A percentile compares a stretch with the other conserved stretches of the same genome.
Conservation (phyloP, 495 filamentous ascomycete genomes). For the Polyplosphaeria fusca region DNA sequence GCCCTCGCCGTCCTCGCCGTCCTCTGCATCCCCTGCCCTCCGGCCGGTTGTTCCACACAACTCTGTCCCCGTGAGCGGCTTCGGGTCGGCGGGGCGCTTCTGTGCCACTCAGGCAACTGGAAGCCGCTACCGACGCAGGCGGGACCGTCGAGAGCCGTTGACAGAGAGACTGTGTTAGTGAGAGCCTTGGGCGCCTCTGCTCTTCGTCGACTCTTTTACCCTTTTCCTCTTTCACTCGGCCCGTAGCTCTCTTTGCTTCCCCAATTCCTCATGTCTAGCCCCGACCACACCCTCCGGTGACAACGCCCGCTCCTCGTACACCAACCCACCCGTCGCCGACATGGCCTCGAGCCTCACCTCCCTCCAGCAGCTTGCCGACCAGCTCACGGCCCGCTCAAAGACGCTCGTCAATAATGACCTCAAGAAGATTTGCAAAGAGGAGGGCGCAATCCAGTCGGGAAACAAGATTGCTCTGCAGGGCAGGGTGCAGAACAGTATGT, state of each 20-base stretch:
- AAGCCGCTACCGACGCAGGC: not conserved
- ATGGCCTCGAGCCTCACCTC: constrained; percentile 50
- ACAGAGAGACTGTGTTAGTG: too few species aligned
- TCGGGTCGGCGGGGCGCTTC: not conserved
- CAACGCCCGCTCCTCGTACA: not conserved
- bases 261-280: too few species aligned
- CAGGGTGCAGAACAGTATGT: constrained; percentile 74
- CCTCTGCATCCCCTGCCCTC: not conserved
- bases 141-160: not conserved
- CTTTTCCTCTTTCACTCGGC: too few species aligned
- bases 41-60: too few species aligned
- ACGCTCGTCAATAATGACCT: constrained; percentile 68
- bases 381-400: constrained; percentile 51
- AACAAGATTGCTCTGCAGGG: constrained; percentile 75
- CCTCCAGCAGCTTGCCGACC: constrained; percentile 33
- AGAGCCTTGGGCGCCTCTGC: too few species aligned
- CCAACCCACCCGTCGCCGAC: not conserved
- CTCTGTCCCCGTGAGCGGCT: too few species aligned
- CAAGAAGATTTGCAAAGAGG: constrained; percentile 65
- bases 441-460: constrained; percentile 69
- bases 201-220: too few species aligned
- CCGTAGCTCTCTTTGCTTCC: too few species aligned
- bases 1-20: not conserved
- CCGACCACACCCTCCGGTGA: not conserved
- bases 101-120: not conserved